phyloP scores from a whole-genome alignment of 1,284 basidiomycete species.

The Tylopilus orsonianus region DNA sequence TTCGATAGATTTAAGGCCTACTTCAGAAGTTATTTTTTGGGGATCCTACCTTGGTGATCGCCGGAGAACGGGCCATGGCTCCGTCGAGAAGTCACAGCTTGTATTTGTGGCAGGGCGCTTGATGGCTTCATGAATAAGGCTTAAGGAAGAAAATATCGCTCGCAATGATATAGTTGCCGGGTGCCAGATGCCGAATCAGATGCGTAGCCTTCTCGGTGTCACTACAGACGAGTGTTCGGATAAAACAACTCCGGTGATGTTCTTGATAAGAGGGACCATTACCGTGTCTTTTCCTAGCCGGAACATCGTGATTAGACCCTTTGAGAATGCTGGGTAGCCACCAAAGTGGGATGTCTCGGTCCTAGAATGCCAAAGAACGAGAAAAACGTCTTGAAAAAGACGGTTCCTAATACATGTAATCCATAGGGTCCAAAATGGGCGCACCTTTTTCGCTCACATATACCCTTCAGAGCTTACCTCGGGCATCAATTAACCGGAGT shows the following conservation, averaged over 20 bases:
- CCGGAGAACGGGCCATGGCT: not conserved
- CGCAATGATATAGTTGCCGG: conserved; percentile 5
- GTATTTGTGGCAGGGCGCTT: not conserved
- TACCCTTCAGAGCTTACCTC: not conserved
- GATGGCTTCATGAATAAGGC: not conserved
- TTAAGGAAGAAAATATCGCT: not conserved
- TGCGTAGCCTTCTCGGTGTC: conserved; percentile 3
- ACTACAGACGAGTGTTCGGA: conserved; percentile 8
- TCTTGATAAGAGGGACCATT: not conserved
- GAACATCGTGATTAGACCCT: too few relatives aligned
- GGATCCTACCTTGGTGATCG: not conserved
- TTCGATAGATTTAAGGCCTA: too few relatives aligned
- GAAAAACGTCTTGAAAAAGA: not conserved
- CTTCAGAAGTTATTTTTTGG: not conserved
- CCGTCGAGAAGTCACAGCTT: not conserved
- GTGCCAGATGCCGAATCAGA: conserved; percentile 11
- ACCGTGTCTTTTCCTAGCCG: too few relatives aligned
- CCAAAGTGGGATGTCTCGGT: not conserved
- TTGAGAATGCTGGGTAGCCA: not conserved
- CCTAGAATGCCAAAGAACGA: conserved; percentile 2
- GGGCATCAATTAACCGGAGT: not conserved
- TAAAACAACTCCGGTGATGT: conserved; percentile 6
- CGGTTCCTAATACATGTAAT: not conserved
- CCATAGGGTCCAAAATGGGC: not conserved
- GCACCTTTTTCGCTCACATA: not conserved